Conservation (phyloP, 208 protist species). For the Vickermania spadyakhi region DNA sequence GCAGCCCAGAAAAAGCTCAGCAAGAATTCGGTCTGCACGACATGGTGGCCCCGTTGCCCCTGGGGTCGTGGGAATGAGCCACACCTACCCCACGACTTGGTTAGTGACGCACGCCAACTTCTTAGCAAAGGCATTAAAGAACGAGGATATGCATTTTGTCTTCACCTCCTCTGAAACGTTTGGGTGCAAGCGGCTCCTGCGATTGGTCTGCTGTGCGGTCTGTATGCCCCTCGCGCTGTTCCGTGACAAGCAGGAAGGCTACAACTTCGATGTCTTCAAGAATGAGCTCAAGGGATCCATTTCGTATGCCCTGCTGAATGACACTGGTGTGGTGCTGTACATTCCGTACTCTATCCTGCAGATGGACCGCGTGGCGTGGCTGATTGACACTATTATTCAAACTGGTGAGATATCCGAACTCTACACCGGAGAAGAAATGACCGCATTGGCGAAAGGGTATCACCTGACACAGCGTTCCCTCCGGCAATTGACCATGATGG, state of each 20-base stretch:
- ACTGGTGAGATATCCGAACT: conserved; percentile 55
- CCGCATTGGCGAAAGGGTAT: conserved; percentile 25
- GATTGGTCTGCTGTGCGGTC: conserved; percentile 36
- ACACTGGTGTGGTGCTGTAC: conserved; percentile 39
- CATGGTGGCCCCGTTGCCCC: not conserved
- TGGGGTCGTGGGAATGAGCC: conserved; percentile 4
- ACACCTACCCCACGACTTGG: conserved; percentile 51
- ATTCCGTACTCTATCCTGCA: conserved; percentile 40
- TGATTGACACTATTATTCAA: conserved; percentile 47
- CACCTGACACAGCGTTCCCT: conserved; percentile 15
- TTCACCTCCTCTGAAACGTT: conserved; percentile 36
- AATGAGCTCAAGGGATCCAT: conserved; percentile 45
- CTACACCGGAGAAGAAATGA: conserved; percentile 55
- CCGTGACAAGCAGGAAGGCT: conserved; percentile 14
- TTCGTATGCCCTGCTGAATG: conserved; percentile 28
- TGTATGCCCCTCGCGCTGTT: conserved; percentile 44
- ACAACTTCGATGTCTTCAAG: conserved; percentile 24
- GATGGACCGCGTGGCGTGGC: conserved; percentile 26
- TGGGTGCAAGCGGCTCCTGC: conserved; percentile 42
- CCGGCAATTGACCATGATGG: conserved; percentile 17
- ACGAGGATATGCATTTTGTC: conserved; percentile 26
- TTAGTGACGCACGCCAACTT: conserved; percentile 20
- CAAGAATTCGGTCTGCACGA: not conserved
- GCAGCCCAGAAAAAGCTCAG: not conserved
- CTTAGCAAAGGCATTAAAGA: conserved; percentile 15